Base-by-base conservation (phyloP, 2,329 filamentous ascomycete genomes). In the Beauveria caledonica region DNA sequence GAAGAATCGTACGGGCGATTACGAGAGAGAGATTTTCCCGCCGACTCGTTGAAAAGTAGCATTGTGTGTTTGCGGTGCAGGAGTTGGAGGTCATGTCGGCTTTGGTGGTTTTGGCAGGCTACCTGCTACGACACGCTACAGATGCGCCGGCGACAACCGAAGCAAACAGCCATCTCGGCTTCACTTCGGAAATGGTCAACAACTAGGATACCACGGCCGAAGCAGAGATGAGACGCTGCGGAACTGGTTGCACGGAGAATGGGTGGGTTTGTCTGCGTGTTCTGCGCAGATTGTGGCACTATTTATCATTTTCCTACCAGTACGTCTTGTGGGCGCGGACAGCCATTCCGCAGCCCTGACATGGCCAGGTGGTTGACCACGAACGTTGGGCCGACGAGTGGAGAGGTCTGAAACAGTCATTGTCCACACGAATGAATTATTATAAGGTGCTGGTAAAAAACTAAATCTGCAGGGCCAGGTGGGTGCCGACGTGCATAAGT, bases 111-210 rank as follows among this genome's bases (percentile, higher is more conserved):
- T 59, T 52, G 56, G 48, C 46, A 52, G 56, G 21, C 40, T 33
- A 29, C 1, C 7, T 27, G 10, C 2, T 27, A 48, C 45, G 15
- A 15, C 21, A 17, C 15, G 25, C n/a, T 19, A 19, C 17, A 45
- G 36, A n/a, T 46, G 27, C 46, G 39, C 56, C 56, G 56, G 56
- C 39, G 39, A 27, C 56, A 59, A 21, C 56, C 56, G 56, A 59
- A 33, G 46, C 33, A 58, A 42, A 50, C 55, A 40, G 33, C 55
- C 45, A 25, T 39, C 21, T 49, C 44, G 54, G 54, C 7, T 57
- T 57, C 45, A 58, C 46, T n/a, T 49, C 44, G 44, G 54, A 49
- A 57, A 27, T 42, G 39, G 5, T 15, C 11, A 6, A 40, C 5
- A 5, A 19, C 5, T 10, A 5, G 33, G 9, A 27, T 5, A 33